Evolutionary conservation across 2,329 filamentous ascomycete genomes (phyloP), one percentile per base, ranked within the genome.

Genomic region (Botrytis tulipae): DNA sequence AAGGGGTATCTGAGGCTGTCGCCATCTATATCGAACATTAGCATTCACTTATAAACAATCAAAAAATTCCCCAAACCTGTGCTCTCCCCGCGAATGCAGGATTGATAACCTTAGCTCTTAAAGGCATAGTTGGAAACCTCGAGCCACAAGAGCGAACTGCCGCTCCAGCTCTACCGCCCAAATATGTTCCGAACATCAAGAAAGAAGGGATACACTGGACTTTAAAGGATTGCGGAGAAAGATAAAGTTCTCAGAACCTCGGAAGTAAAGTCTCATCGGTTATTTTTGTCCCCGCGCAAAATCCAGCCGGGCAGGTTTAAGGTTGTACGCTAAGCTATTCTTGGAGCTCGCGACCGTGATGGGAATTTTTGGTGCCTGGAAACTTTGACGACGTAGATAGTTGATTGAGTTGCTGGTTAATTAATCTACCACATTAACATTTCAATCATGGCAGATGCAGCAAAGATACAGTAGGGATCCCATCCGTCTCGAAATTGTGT

Each of bases 91-190:
- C 84, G 77, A 89, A 85, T 70, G 87, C 87, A 77, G 90, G 86
- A 82, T 88, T 87, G 80, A 87, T 84, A 77, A 94, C 87, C 83
- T 92, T 95, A 75, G 92, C 92, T 85, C 90, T 90, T 77, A 97
- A 87, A 82, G 94, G 93, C 93, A 97, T 97, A 73, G 80, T 83
- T 75, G 82, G 82, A 80, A 84, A 80, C 77, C 79, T 82, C 76
- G 79, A 82, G 82, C 81, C 40, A 51, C 65, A 81, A 77, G 82
- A 84, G 81, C 83, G 82, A 77, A 85, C 85, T 79, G 85, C 85
- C 77, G 84, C 82, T 80, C 85, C 86, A 83, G 87, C 87, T 82
- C 88, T 86, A 78, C 83, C 80, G 78, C 84, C 83, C 77, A 90
- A 81, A 74, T 85, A 82, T 82, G 85, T 84, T 82, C 86, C 85